These are phyloP conservation scores for Acanthamoeba royreba DNA, from an alignment of 208 protist genomes.

Conservation along the genomic window DNA sequence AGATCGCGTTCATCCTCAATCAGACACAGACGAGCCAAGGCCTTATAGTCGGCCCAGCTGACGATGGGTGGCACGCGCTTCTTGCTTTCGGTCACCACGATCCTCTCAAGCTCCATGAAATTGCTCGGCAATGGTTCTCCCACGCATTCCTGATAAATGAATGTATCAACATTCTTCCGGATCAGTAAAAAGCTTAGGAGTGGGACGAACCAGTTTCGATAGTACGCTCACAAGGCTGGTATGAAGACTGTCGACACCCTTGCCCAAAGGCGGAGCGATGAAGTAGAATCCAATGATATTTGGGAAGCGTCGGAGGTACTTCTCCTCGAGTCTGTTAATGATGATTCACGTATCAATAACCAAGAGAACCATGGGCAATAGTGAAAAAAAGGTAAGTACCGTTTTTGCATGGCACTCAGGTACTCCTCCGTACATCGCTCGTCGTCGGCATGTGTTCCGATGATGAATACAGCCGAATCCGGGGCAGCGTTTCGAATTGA, in stretches of 20 bases:
- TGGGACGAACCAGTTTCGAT: too few species aligned
- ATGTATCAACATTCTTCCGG: too few species aligned
- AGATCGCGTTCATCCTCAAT: conserved; percentile 22
- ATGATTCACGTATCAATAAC: too few species aligned
- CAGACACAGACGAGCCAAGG: not conserved
- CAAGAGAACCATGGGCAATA: too few species aligned
- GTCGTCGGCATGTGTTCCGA: conserved; percentile 9
- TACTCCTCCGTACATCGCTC: not conserved
- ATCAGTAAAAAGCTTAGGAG: too few species aligned
- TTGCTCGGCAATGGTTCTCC: not conserved
- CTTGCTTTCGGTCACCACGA: not conserved
- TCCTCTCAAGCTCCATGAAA: not conserved
- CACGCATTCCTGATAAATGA: conserved; percentile 36
- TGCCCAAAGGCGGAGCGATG: not conserved
- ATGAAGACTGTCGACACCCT: not conserved
- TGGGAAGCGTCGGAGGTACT: not conserved
- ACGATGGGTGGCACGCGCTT: conserved; percentile 8
- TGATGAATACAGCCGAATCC: not conserved
- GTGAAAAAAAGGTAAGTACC: not conserved
- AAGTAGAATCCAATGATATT: not conserved
- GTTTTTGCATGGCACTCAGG: not conserved
- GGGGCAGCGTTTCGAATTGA: not conserved
- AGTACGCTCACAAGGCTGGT: not conserved
- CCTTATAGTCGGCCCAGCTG: not conserved
- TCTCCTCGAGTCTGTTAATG: not conserved